These are phyloP conservation scores for Diatrype stigma DNA, from an alignment of 2,329 filamentous ascomycete genomes.

Conservation along the genomic window DNA sequence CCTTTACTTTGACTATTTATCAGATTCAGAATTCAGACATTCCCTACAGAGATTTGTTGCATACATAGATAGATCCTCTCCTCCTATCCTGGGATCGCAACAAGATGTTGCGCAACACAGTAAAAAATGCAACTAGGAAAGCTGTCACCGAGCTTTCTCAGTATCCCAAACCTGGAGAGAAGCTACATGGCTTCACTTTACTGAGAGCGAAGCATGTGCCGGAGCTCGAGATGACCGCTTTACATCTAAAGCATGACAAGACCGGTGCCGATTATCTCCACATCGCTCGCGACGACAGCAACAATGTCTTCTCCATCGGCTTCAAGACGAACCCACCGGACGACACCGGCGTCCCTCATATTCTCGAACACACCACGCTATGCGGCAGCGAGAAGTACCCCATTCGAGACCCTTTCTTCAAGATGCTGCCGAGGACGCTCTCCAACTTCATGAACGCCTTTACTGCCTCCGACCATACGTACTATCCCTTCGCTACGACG, in stretches of 20 bases:
- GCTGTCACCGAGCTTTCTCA: slow-evolving; percentile 73
- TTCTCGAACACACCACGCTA: slow-evolving; percentile 93
- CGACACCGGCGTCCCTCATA: slow-evolving; percentile 93
- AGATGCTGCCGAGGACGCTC: slow-evolving; percentile 97
- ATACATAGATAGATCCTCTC: background rate
- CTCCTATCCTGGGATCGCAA: slow-evolving; percentile 1
- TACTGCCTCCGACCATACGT: slow-evolving; percentile 92
- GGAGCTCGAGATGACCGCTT: slow-evolving; percentile 85
- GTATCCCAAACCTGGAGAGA: slow-evolving; percentile 75
- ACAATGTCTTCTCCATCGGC: slow-evolving; percentile 98
- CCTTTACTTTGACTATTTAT: too few species aligned
- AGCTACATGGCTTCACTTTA: slow-evolving; percentile 90
- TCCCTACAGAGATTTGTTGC: too few species aligned
- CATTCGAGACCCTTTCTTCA: slow-evolving; percentile 99
- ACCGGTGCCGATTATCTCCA: slow-evolving; percentile 95
- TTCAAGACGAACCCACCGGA: slow-evolving; percentile 99
- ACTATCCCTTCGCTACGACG: slow-evolving; percentile 96
- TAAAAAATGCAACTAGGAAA: slow-evolving; percentile 45
- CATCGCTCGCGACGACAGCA: slow-evolving; percentile 89
- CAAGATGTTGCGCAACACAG: slow-evolving; percentile 48
- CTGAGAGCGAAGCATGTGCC: slow-evolving; percentile 86
- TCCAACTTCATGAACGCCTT: slow-evolving; percentile 99
- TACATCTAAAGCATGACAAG: slow-evolving; percentile 89
- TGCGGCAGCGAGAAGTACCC: slow-evolving; percentile 97
- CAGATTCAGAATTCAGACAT: too few species aligned